A percentile compares a stretch with the other conserved stretches of the same genome.
Evolutionary conservation across 768 basidiomycete species (phyloP).

Genomic region (Mycena capillaripes): DNA sequence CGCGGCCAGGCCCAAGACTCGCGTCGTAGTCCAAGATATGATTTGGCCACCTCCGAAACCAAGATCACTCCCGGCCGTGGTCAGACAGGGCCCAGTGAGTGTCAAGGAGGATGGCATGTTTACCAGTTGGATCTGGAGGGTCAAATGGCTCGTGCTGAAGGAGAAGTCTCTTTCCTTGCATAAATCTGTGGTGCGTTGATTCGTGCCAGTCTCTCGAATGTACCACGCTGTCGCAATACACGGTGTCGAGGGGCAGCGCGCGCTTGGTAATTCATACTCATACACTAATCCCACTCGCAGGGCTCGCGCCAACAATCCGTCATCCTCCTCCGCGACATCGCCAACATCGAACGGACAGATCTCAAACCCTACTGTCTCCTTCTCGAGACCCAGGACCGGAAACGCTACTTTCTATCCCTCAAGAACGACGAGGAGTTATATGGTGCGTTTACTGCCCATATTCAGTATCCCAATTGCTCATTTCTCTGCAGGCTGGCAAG

Average conservation of each 20-base stretch:
- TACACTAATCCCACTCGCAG: constrained; percentile 47
- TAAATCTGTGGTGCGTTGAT: constrained; percentile 92
- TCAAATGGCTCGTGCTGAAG: constrained; percentile 90
- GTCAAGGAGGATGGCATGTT: constrained; percentile 94
- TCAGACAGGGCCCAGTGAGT: constrained; percentile 75
- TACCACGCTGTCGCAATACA: no score
- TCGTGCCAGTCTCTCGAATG: no score
- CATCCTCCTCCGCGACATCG: constrained; percentile 82
- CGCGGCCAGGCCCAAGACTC: not conserved
- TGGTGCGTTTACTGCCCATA: constrained; percentile 40
- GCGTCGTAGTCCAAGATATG: constrained; percentile 9
- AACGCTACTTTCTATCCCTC: constrained; percentile 83
- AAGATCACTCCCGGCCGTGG: constrained; percentile 24
- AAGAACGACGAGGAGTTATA: constrained; percentile 98
- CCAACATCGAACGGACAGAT: constrained; percentile 92
- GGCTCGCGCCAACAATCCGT: constrained; percentile 68
- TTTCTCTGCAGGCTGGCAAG: constrained; percentile 80
- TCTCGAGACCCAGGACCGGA: constrained; percentile 83
- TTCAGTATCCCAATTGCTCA: not conserved
- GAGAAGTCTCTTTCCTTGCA: constrained; percentile 81
- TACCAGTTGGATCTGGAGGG: constrained; percentile 91
- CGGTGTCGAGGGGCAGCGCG: no score
- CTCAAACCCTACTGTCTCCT: constrained; percentile 95
- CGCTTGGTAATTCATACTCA: no score
- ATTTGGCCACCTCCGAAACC: not conserved